Evolutionary conservation across 2,329 filamentous ascomycete genomes (phyloP), one percentile per base, ranked within the genome.

Genomic region (Colletotrichum sp.): DNA sequence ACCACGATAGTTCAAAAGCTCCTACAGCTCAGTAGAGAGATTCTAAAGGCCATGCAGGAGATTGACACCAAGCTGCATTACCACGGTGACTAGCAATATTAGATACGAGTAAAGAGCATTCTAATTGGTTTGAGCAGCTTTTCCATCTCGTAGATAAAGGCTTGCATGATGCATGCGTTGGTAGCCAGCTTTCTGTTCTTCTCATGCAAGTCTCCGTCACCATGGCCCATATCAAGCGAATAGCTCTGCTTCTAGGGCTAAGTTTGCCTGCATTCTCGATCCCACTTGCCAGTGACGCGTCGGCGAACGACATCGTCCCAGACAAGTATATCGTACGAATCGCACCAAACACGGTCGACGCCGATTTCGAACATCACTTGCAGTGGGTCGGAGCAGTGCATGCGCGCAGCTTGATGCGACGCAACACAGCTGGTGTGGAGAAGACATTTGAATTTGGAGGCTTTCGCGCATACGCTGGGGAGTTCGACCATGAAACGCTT

Each of bases 401-500:
- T n/a, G 49, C 18, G 36, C 64, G 39, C 36, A 52, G 64, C 13
- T 13, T 30, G 12, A 21, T 30, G n/a, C 39, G 18, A 28, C 24
- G 32, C 15, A 18, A 28, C 4, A 39, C 66, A n/a, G 32, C 21
- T 15, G 67, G 71, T 5, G 26, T 74, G 21, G 66, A 71, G 57
- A 57, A 62, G 16, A 71, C 36, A 1, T 74, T 71, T 21, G 55
- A 9, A n/a, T 18, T 74, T 16, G 30, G 52, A n/a, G 18, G 39
- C 18, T 49, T 49, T n/a, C 89, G 26, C 83, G 39, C 39, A 49
- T 49, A 49, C 39, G 39, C 39, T 49, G 39, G 39, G 9, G 39
- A 49, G 39, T 49, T 49, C 18, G 39, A 49, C 0, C 18, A 49
- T 12, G 18, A 12, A 49, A 49, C 18, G 9, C 39, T 49, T n/a